Evolutionary conservation across 176 grass and related monocot genomes (phyloP), one percentile per base, ranked within the genome.

Genomic region (Pontederia crassipes): DNA sequence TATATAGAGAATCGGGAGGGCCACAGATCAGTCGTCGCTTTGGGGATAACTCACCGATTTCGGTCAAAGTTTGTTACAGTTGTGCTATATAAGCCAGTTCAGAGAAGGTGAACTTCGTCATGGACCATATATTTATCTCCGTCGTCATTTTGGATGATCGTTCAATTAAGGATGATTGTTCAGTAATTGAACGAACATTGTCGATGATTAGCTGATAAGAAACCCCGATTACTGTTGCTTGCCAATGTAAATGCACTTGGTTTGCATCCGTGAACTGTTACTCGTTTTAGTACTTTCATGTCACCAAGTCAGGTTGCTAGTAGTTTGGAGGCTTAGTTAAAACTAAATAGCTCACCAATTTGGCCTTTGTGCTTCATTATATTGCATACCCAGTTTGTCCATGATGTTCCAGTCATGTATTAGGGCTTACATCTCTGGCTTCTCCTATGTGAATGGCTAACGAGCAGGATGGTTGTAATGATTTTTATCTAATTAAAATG

Each of bases 1-100:
- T 73, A 73, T 59, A 63, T 73, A 10, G 71, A 73, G 71, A 73
- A 73, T 29, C 58, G 71, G 8, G 71, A 64, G 15, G 50, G 29
- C 8, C 59, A 48, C 1, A 73, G 71, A 64, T 54, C 59, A 9
- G 70, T 72, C 10, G 46, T 72, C 6, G 70, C 70, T 54, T 49
- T 72, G 27, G 70, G 58, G 48, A 72, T 61, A 18, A 72, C 70
- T 10, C 70, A 72, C 8, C 70, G 71, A 53, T 73, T 73, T 28
- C 59, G 59, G 10, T 73, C 71, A 0, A 73, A 73, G 13, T 73
- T 26, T 12, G 59, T 73, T 26, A 73, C 71, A 11, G 70, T 72
- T 11, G 70, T 72, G 46, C 57, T 72, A 26, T 73, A 73, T 27
- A 73, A 73, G 59, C 71, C 71, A 3, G 71, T 74, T 17, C 59